A percentile compares a stretch with the other conserved stretches of the same genome.
Conservation (phyloP, 805 yeast genomes). For the Zygosaccharomyces bisporus region DNA sequence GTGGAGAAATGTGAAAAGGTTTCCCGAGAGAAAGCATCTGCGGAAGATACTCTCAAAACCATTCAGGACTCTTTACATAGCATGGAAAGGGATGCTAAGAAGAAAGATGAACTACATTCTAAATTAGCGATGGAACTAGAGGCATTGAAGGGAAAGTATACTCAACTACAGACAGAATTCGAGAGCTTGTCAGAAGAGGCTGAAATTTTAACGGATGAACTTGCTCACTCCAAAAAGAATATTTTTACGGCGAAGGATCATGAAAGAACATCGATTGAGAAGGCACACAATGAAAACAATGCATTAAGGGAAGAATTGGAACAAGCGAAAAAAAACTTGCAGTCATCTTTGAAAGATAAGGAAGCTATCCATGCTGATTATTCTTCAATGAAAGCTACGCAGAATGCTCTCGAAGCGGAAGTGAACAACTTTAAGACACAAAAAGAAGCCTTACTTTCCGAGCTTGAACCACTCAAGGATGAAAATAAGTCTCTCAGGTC, state of each 20-base stretch:
- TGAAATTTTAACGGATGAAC: constrained; percentile 10
- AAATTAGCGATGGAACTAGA: constrained; percentile 8
- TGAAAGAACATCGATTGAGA: constrained; percentile 5
- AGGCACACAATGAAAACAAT: constrained; percentile 2
- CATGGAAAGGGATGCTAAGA: constrained; percentile 6
- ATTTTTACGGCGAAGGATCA: constrained; percentile 9
- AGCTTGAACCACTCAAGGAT: constrained; percentile 6
- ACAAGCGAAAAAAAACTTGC: neutral
- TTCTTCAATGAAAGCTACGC: neutral
- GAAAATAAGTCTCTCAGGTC: constrained; percentile 1
- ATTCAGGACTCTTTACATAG: constrained; percentile 1
- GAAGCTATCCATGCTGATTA: neutral
- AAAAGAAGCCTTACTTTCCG: constrained; percentile 1
- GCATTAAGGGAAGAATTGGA: constrained; percentile 7
- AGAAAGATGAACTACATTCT: constrained; percentile 4
- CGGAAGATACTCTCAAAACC: constrained; percentile 6
- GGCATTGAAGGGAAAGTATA: constrained; percentile 5
- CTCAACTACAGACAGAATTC: constrained; percentile 9
- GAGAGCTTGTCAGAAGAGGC: constrained; percentile 12
- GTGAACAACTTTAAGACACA: neutral
- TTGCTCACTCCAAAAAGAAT: constrained; percentile 10
- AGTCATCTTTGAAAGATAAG: neutral
- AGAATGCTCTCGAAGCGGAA: neutral
- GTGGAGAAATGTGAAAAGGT: constrained; percentile 7
- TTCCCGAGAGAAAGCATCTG: constrained; percentile 3